Conservation (phyloP, 768 basidiomycete genomes). For the Suillus placidus region DNA sequence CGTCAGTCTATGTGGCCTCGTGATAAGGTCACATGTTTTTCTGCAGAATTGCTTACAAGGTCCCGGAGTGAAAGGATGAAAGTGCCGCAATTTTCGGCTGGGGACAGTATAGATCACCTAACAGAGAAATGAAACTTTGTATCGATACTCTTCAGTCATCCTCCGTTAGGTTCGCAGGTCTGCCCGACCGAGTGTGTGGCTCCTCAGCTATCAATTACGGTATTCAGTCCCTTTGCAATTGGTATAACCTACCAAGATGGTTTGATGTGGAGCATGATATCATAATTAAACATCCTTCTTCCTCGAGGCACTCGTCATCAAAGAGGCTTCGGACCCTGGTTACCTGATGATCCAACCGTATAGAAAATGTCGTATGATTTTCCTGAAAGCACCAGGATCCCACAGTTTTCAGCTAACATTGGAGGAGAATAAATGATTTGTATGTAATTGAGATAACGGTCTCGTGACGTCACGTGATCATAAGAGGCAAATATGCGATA, state of each 20-base stretch:
- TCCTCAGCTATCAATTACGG: neutral
- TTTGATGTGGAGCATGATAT: neutral
- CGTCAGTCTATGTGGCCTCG: neutral
- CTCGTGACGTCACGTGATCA: slow-evolving; percentile 28
- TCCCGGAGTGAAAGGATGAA: neutral
- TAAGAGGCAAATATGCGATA: slow-evolving; percentile 13
- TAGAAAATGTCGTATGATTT: neutral
- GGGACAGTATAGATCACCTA: neutral
- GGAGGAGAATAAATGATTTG: neutral
- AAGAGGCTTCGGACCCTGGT: neutral
- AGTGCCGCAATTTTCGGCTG: neutral
- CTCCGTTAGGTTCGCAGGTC: neutral
- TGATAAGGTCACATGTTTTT: neutral
- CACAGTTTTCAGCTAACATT: neutral
- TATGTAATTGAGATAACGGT: slow-evolving; percentile 6
- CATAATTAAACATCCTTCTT: slow-evolving; percentile 3
- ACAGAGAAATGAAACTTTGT: neutral
- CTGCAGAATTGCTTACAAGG: neutral
- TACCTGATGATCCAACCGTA: neutral
- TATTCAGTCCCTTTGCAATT: neutral
- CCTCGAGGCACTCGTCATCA: slow-evolving; percentile 8
- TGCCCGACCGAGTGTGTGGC: neutral
- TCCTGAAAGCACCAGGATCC: neutral
- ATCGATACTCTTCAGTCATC: neutral
- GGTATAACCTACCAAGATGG: neutral